A percentile compares a stretch with the other conserved stretches of the same genome.
These are phyloP conservation scores for Suhomyces bokatorum DNA, from an alignment of 1,139 yeast species.

Conservation along the genomic window DNA sequence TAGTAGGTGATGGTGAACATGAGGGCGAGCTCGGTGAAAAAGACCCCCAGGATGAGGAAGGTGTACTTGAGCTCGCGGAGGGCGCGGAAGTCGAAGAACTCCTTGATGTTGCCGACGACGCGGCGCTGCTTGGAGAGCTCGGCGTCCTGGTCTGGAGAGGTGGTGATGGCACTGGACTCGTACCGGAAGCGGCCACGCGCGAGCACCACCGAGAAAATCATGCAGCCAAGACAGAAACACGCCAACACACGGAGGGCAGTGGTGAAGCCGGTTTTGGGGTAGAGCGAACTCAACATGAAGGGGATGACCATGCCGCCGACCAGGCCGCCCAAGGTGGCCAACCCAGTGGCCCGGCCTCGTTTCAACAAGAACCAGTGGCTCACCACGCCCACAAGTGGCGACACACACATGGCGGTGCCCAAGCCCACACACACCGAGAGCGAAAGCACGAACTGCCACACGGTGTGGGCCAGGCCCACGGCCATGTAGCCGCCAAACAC, in stretches of 20 bases:
- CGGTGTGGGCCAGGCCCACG: conserved; percentile 29
- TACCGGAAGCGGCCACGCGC: conserved; percentile 20
- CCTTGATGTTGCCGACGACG: conserved; percentile 12
- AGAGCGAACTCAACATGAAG: conserved; percentile 33
- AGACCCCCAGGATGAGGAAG: conserved; percentile 32
- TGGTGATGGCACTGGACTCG: background rate
- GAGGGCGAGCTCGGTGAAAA: conserved; percentile 57
- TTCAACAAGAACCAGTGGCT: conserved; percentile 41
- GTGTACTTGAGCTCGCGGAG: conserved; percentile 29
- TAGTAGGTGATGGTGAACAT: conserved; percentile 48
- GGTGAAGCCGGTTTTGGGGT: conserved; percentile 31
- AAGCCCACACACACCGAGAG: conserved; percentile 36
- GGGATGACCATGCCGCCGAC: conserved; percentile 42
- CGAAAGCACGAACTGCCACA: conserved; percentile 39
- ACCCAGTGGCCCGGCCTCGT: conserved; percentile 38
- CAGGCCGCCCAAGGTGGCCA: conserved; percentile 43
- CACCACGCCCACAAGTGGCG: conserved; percentile 39
- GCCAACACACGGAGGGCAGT: conserved; percentile 41
- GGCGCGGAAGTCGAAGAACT: conserved; percentile 27
- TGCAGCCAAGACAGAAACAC: conserved; percentile 32
- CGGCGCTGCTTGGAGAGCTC: conserved; percentile 1
- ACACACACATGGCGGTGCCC: conserved; percentile 37
- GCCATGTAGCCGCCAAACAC: conserved; percentile 37
- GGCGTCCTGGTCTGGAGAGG: too few species aligned
- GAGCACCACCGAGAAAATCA: conserved; percentile 29